Conservation (phyloP, 306 rosid species). For the Prunus salicina region DNA sequence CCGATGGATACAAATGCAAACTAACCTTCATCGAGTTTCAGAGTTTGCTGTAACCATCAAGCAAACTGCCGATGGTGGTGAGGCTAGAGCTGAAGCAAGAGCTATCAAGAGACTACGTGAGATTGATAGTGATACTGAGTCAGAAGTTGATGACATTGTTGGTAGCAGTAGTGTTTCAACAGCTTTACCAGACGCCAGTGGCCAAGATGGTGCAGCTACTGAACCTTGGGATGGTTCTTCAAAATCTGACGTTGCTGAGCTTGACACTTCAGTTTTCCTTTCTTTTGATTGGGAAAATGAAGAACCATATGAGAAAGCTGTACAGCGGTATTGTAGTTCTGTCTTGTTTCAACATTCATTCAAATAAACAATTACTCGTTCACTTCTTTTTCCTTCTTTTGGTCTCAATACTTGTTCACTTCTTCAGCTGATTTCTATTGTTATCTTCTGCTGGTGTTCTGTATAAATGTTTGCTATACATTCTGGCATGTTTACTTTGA, state of each 20-base stretch:
- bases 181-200: slow-evolving; percentile 45
- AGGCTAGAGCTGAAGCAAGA: slow-evolving; percentile 51
- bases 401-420: not conserved
- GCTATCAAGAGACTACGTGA: slow-evolving; percentile 84
- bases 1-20: slow-evolving; percentile 99
- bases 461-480: not conserved
- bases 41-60: slow-evolving; percentile 79
- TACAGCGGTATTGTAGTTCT: slow-evolving; percentile 62
- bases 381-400: not conserved
- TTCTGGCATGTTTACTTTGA: not conserved
- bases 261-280: slow-evolving; percentile 76
- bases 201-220: slow-evolving; percentile 47
- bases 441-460: slow-evolving; percentile 6
- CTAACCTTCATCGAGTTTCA: slow-evolving; percentile 95
- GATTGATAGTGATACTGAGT: slow-evolving; percentile 75
- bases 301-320: slow-evolving; percentile 87
- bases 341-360: slow-evolving; percentile 15
- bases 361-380: not conserved
- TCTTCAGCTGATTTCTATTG: slow-evolving; percentile 10
- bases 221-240: slow-evolving; percentile 62
- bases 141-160: slow-evolving; percentile 76
- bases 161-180: slow-evolving; percentile 52
- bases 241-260: slow-evolving; percentile 66
- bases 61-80: slow-evolving; percentile 52
- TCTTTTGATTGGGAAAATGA: slow-evolving; percentile 97